Base-by-base conservation (phyloP, 306 rosid genomes). In the Glycyrrhiza uralensis region DNA sequence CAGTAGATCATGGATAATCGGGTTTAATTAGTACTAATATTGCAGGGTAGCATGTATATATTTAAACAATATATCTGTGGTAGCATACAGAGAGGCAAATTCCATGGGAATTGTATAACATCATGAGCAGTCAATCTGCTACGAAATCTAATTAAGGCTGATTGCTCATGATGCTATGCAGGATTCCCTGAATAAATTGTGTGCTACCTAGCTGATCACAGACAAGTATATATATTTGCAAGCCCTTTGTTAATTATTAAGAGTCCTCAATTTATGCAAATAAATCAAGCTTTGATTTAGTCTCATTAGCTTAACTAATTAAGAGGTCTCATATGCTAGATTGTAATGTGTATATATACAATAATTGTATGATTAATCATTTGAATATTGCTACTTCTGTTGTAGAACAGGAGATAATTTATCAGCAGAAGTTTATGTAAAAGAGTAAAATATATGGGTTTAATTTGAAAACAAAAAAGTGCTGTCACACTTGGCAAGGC, bases 101-200 rank as follows among this genome's bases (percentile, higher is more conserved):
- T 79, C 76, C 76, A 81, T 56, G 85, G 85, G 79, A 64, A 80
- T 70, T 89, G 83, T 89, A 91, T 91, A 94, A 83, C 90, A 95
- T 95, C 96, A 95, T 87, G 96, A 95, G 96, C 97, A 91, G 90
- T 95, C 99, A 95, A 87, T 95, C 99, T 95, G 93, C 90, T 79
- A 41, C 71, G 70, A 76, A 61, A 62, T 12, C 35, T 28, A n/a
- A n/a, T 75, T 35, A 91, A 95, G 99, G 97, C 90, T 95, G 97
- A 95, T 91, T 91, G 99, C 96, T 91, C 97, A 95, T 95, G 99
- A 95, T 95, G 97, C 93, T 95, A 95, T 95, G 83, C 89, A 75
- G 55, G 75, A 63, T 55, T 82, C 83, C 83, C 82, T 76, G 50
- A 82, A 80, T 80, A 73, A 51, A 38, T 50, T 68, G 13, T 44